Evolutionary conservation across 495 filamentous ascomycete genomes (phyloP).

Genomic region (Lineolata rhizophorae): DNA sequence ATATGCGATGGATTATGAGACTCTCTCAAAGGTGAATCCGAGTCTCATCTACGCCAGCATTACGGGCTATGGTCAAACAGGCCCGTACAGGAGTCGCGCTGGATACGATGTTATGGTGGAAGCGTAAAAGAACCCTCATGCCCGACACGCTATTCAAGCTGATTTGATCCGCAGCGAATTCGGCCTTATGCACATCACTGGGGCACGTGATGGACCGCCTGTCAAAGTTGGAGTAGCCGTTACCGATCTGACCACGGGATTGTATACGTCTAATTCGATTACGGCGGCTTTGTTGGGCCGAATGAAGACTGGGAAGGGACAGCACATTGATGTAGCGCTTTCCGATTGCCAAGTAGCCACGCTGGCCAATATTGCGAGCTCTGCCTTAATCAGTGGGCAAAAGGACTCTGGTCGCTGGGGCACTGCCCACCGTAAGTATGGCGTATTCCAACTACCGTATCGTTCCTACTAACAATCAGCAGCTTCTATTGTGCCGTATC

Average conservation of each 20-base stretch:
- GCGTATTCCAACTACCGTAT: not conserved
- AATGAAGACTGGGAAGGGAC: slow-evolving; percentile 45
- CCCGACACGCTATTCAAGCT: not conserved
- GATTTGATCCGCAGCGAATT: slow-evolving; percentile 37
- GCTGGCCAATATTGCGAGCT: slow-evolving; percentile 80
- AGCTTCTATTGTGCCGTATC: slow-evolving; percentile 93
- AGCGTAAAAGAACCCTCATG: slow-evolving; percentile 23
- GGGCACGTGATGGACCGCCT: slow-evolving; percentile 63
- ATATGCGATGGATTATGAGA: slow-evolving; percentile 72
- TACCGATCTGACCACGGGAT: slow-evolving; percentile 81
- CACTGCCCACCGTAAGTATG: slow-evolving; percentile 67
- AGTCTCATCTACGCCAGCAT: slow-evolving; percentile 48
- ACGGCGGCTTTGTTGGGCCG: slow-evolving; percentile 79
- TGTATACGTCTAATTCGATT: slow-evolving; percentile 94
- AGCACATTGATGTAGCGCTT: slow-evolving; percentile 79
- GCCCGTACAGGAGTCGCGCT: slow-evolving; percentile 69
- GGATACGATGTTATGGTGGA: slow-evolving; percentile 99
- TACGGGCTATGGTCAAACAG: slow-evolving; percentile 72
- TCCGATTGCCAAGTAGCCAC: slow-evolving; percentile 93
- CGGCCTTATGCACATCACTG: slow-evolving; percentile 96
- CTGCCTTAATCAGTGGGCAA: slow-evolving; percentile 70
- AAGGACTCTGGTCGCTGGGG: slow-evolving; percentile 81
- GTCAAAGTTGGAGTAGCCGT: slow-evolving; percentile 96
- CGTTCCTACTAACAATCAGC: slow-evolving; percentile 7
- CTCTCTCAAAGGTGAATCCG: slow-evolving; percentile 60